phyloP scores from a whole-genome alignment of 352 stramenopile species.

The Globisporangium abappressorium region DNA sequence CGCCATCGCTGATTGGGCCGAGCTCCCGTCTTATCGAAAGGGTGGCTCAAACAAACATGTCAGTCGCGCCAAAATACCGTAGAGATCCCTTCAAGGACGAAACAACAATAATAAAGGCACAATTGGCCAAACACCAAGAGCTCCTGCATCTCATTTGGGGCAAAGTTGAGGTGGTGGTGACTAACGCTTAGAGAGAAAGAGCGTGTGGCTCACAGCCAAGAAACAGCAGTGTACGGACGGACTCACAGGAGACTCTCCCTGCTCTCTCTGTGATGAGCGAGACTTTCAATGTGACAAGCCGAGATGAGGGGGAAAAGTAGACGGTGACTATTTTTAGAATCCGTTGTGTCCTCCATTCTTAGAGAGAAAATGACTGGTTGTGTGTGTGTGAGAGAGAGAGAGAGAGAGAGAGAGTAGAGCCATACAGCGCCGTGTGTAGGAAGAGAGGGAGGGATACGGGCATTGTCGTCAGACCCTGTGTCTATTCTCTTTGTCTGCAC shows the following conservation, averaged over 20 bases:
- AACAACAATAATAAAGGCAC: background rate
- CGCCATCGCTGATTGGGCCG: background rate
- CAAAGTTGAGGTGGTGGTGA: background rate
- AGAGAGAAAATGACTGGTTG: background rate
- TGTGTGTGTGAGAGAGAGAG: too few relatives aligned
- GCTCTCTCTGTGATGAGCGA: background rate
- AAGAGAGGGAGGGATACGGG: too few relatives aligned
- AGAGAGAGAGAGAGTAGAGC: background rate
- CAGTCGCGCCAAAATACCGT: background rate
- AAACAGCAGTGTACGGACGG: background rate
- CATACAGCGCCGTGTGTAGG: too few relatives aligned
- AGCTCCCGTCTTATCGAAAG: background rate
- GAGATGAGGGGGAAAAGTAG: background rate
- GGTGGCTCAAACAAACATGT: background rate
- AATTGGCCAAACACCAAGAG: background rate
- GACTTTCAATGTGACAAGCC: background rate
- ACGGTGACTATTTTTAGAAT: background rate
- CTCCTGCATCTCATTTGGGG: background rate
- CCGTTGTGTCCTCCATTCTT: background rate
- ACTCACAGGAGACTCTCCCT: too few relatives aligned
- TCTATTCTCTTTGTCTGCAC: too few relatives aligned
- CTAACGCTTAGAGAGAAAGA: background rate
- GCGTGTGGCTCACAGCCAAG: background rate
- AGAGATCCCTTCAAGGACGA: background rate
- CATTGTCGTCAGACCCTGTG: too few relatives aligned